Evolutionary conservation across 331 rosid species (phyloP).

Genomic region (Malus hybrid): DNA sequence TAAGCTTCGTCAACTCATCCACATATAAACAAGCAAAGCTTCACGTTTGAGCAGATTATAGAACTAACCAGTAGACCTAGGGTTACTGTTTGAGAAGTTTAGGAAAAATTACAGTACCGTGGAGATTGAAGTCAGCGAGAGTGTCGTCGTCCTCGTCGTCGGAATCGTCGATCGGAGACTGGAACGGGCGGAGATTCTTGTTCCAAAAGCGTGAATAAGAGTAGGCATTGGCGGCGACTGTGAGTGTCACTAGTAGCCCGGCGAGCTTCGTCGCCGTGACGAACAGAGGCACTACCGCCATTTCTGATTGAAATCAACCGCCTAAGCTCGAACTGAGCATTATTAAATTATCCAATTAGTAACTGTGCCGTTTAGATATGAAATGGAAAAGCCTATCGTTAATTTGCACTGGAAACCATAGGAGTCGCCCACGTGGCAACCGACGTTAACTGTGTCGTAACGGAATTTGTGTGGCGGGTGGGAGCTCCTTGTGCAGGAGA

Average conservation of each 20-base stretch:
- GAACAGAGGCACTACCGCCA: constrained; percentile 60
- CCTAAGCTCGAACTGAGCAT: not conserved
- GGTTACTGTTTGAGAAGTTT: not conserved
- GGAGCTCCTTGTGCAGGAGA: not conserved
- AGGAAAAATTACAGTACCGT: constrained; percentile 19
- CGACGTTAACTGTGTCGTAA: not conserved
- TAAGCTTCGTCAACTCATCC: not conserved
- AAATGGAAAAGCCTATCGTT: not conserved
- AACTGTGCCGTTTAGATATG: not conserved
- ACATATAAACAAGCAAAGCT: not conserved
- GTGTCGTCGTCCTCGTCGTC: constrained; percentile 48
- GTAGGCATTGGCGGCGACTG: constrained; percentile 77
- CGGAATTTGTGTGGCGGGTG: not conserved
- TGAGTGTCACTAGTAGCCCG: constrained; percentile 55
- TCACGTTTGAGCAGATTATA: not conserved
- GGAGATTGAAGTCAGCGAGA: constrained; percentile 56
- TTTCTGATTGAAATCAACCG: constrained; percentile 2
- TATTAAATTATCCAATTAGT: not conserved
- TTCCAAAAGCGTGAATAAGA: constrained; percentile 54
- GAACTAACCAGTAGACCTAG: not conserved
- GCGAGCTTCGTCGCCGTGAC: constrained; percentile 72
- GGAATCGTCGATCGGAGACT: constrained; percentile 70
- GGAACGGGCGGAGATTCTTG: constrained; percentile 60
- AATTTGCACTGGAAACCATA: not conserved
- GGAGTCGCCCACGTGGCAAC: not conserved